These are phyloP conservation scores for Trichosporon sp. DNA, from an alignment of 1,284 basidiomycete species.

Conservation along the genomic window DNA sequence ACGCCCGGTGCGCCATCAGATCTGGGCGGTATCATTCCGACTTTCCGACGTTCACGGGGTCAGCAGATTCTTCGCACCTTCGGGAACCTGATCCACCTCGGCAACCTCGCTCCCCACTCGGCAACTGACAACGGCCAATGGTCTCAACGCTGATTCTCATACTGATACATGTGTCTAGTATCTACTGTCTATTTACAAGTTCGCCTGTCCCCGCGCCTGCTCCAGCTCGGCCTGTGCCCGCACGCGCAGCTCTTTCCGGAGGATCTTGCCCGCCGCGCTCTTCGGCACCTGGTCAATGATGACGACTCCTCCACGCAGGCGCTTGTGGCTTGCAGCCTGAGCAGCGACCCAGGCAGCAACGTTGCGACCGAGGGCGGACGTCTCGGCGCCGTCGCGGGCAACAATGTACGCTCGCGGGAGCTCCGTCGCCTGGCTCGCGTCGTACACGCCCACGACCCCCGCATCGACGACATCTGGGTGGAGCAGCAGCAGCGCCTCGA, in stretches of 20 bases:
- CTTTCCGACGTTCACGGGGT: neutral
- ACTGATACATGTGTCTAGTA: neutral
- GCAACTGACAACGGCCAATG: neutral
- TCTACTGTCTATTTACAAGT: constrained; percentile 12
- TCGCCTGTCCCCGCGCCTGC: neutral
- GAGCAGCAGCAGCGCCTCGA: constrained; percentile 71
- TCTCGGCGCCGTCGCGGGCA: constrained; percentile 19
- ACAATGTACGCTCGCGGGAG: constrained; percentile 62
- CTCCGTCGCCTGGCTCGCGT: constrained; percentile 68
- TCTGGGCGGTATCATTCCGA: neutral
- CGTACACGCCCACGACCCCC: constrained; percentile 71
- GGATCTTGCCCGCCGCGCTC: constrained; percentile 48
- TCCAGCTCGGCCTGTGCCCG: constrained; percentile 29
- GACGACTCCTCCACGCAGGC: constrained; percentile 58
- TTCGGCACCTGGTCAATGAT: constrained; percentile 59
- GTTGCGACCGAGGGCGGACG: constrained; percentile 56
- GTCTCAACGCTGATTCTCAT: neutral
- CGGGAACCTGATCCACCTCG: no score
- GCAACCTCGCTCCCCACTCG: neutral
- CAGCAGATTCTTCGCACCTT: no score
- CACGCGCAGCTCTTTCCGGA: constrained; percentile 47
- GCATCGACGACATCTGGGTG: constrained; percentile 71
- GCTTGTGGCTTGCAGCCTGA: constrained; percentile 61
- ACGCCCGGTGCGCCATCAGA: neutral
- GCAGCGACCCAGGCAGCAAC: constrained; percentile 67